Percentiles rank a stretch among this genome's conserved stretches.
phyloP scores from a whole-genome alignment of 2,329 filamentous ascomycete genomes.

The Penicillium sp. region DNA sequence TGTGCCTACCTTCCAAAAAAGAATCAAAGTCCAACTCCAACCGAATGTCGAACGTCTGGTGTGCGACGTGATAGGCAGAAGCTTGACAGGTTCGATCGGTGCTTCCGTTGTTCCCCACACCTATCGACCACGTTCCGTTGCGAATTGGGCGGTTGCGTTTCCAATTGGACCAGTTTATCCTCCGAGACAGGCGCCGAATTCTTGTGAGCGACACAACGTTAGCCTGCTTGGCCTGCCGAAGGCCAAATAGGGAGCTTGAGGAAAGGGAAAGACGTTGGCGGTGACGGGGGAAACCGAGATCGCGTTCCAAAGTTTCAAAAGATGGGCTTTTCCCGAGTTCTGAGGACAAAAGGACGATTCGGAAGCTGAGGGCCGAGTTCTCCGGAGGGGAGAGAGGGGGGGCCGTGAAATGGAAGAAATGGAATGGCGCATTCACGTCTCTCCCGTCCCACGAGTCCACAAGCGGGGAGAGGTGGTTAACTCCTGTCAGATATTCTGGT shows the following conservation, averaged over 20 bases:
- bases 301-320: neutral
- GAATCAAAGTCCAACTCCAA: neutral
- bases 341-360: neutral
- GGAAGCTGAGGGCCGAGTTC: neutral
- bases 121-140: slow-evolving; percentile 21
- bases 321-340: neutral
- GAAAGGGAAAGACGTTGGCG: neutral
- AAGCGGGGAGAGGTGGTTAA: slow-evolving; percentile 3
- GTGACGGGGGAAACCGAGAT: neutral
- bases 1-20: slow-evolving; percentile 2
- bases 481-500: neutral
- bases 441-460: slow-evolving; percentile 6
- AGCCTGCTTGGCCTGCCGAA: neutral
- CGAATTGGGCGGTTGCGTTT: slow-evolving; percentile 18
- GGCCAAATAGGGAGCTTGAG: neutral
- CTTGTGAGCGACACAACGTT: neutral
- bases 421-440: slow-evolving; percentile 2
- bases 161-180: slow-evolving; percentile 22
- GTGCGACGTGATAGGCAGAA: slow-evolving; percentile 5
- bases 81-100: slow-evolving; percentile 16
- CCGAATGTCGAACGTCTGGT: neutral
- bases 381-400: neutral
- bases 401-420: neutral
- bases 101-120: slow-evolving; percentile 20
- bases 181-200: slow-evolving; percentile 11